Evolutionary conservation across 2,329 filamentous ascomycete genomes (phyloP).

Genomic region (Hymenoscyphus salicellus): DNA sequence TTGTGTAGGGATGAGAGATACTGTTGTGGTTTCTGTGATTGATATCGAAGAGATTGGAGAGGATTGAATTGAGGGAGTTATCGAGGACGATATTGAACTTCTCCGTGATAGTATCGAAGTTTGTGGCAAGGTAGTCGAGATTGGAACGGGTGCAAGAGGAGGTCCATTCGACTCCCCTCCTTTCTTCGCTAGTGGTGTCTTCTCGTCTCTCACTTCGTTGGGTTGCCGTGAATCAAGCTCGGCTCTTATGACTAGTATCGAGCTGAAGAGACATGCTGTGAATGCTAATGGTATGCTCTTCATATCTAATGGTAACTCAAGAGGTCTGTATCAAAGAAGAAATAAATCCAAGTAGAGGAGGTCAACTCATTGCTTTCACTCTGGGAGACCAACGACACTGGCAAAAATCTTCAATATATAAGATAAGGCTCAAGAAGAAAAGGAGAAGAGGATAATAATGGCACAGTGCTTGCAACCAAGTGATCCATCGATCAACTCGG

Average conservation of each 20-base stretch:
- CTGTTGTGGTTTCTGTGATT: slow-evolving; percentile 13
- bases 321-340: slow-evolving; percentile 12
- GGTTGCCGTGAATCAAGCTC: neutral
- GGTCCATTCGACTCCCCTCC: neutral
- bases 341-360: slow-evolving; percentile 17
- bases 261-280: slow-evolving; percentile 17
- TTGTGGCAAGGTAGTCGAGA: neutral
- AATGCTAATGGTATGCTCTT: slow-evolving; percentile 18
- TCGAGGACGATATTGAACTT: neutral
- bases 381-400: slow-evolving; percentile 19
- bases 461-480: slow-evolving; percentile 20
- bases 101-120: slow-evolving; percentile 8
- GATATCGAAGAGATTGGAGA: neutral
- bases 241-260: slow-evolving; percentile 16
- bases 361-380: slow-evolving; percentile 29
- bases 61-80: neutral
- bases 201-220: slow-evolving; percentile 11
- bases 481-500: slow-evolving; percentile 28
- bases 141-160: neutral
- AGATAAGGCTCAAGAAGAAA: slow-evolving; percentile 23
- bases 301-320: slow-evolving; percentile 21
- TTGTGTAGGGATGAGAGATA: slow-evolving; percentile 7
- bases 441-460: slow-evolving; percentile 19
- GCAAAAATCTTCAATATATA: slow-evolving; percentile 17
- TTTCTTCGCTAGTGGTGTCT: slow-evolving; percentile 5